These are phyloP conservation scores for Pseudopyricularia javanii DNA, from an alignment of 2,329 filamentous ascomycete species.

Conservation along the genomic window DNA sequence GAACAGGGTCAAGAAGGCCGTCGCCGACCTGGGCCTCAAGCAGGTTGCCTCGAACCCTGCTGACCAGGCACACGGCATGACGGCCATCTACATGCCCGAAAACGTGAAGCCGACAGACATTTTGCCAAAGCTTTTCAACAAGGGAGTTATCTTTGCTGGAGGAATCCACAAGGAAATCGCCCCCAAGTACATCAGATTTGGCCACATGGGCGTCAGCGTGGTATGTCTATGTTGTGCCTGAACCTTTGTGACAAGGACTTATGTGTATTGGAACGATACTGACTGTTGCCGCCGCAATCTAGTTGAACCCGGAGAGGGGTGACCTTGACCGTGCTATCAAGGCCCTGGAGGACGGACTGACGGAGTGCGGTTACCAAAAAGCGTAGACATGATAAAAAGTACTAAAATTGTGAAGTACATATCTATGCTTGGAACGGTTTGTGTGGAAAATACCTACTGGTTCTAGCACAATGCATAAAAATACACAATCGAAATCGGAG, in stretches of 20 bases:
- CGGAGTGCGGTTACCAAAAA: slow-evolving; percentile 58
- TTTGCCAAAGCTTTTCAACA: slow-evolving; percentile 72
- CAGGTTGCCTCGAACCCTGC: slow-evolving; percentile 76
- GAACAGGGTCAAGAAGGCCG: slow-evolving; percentile 73
- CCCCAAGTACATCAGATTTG: slow-evolving; percentile 85
- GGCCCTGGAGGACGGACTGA: slow-evolving; percentile 61
- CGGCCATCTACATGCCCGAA: slow-evolving; percentile 89
- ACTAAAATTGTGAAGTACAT: neutral
- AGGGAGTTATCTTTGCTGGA: slow-evolving; percentile 86
- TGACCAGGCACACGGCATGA: slow-evolving; percentile 96
- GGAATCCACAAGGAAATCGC: slow-evolving; percentile 95
- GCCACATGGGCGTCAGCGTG: slow-evolving; percentile 94
- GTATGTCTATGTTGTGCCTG: slow-evolving; percentile 32
- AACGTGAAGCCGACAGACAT: slow-evolving; percentile 69
- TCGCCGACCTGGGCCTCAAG: slow-evolving; percentile 71
- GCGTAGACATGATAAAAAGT: slow-evolving; percentile 13
- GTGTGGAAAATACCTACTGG: neutral
- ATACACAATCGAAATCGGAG: too few relatives aligned
- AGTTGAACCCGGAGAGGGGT: slow-evolving; percentile 62
- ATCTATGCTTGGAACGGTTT: neutral
- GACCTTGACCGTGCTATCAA: slow-evolving; percentile 79
- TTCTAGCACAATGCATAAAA: too few relatives aligned
- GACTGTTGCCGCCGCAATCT: slow-evolving; percentile 10
- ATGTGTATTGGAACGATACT: slow-evolving; percentile 3
- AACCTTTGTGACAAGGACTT: neutral